These are phyloP conservation scores for Tillandsia fasciculata DNA, from an alignment of 176 grass and related monocot species.

Conservation along the genomic window DNA sequence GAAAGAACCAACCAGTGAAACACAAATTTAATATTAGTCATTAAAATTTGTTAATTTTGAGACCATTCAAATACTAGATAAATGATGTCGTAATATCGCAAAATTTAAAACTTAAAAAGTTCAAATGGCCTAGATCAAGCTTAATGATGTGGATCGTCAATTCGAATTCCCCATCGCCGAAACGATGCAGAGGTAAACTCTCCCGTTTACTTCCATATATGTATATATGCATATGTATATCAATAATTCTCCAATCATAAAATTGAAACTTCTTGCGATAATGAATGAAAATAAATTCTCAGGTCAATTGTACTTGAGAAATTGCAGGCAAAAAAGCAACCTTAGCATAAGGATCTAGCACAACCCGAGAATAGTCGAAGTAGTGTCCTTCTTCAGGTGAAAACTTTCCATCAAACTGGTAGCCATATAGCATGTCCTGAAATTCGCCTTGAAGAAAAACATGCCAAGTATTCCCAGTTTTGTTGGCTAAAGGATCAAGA, in stretches of 20 bases:
- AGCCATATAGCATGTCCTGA: conserved; percentile 60
- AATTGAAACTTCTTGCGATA: not conserved
- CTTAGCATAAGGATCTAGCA: conserved; percentile 96
- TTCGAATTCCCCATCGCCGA: no score
- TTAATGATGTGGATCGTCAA: no score
- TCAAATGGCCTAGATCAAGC: no score
- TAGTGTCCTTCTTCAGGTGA: conserved; percentile 47
- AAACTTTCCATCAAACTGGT: conserved; percentile 71
- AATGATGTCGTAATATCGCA: no score
- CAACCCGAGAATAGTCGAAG: conserved; percentile 42
- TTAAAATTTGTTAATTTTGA: no score
- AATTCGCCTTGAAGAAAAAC: conserved; percentile 50
- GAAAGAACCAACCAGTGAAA: no score
- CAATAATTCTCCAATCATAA: not conserved
- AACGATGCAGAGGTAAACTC: no score
- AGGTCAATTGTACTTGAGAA: not conserved
- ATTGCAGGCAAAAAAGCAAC: conserved; percentile 16
- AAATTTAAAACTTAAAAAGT: no score
- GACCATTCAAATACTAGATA: no score
- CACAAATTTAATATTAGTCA: no score
- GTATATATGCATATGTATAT: no score
- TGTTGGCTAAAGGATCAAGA: conserved; percentile 51
- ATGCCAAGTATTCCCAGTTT: conserved; percentile 73
- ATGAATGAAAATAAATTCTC: not conserved
- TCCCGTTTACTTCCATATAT: no score